Base-by-base conservation (phyloP, 352 stramenopile species). In the Pythium oligandrum region DNA sequence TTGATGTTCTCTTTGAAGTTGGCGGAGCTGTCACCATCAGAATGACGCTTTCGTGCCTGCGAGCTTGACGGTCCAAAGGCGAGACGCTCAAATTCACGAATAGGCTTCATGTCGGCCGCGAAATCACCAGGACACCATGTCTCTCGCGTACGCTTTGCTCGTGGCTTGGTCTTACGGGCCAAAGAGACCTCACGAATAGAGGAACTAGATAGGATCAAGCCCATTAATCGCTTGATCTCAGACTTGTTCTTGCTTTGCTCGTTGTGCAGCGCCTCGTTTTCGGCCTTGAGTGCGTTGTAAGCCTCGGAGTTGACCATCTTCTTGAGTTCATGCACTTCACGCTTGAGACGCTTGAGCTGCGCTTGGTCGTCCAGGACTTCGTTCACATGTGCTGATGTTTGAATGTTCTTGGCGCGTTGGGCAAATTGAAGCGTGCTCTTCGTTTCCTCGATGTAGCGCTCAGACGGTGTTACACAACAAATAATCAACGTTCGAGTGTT, bases 401-500 rank as follows among this genome's bases (percentile, higher is more conserved):
- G 64, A 46, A 97, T 90, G 38, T 73, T 92, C 64, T 98, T 98
- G 51, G 92, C 92, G 12, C 92, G 82, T 12, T 94, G 86, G 8
- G 92, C 92, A 51, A 97, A 98, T 65, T 97, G 92, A 43, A 98
- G 55, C 48, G 91, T 98, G 17, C 80, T 95, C 51, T 90, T 83
- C 37, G 88, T 96, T 48, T 94, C 82, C 44, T 94, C 83, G 9
- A 88, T 31, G 55, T 75, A 88, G 36, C 76, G 68, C 48, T 90
- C 80, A n/a, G 78, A 84, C 1, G 80, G 78, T 17, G 78, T 89
- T 33, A 89, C 81, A 39, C 78, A 91, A 56, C 78, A 92, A 11
- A 97, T 76, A 52, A 97, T 97, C 34, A 96, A 74, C 48, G 88
- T 97, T 35, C 89, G 86, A 35, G 85, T 96, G 68, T 97, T 97